Percentiles rank a stretch among this genome's conserved stretches.
phyloP scores from a whole-genome alignment of 176 grass and related monocot species.

The Themeda triandra region DNA sequence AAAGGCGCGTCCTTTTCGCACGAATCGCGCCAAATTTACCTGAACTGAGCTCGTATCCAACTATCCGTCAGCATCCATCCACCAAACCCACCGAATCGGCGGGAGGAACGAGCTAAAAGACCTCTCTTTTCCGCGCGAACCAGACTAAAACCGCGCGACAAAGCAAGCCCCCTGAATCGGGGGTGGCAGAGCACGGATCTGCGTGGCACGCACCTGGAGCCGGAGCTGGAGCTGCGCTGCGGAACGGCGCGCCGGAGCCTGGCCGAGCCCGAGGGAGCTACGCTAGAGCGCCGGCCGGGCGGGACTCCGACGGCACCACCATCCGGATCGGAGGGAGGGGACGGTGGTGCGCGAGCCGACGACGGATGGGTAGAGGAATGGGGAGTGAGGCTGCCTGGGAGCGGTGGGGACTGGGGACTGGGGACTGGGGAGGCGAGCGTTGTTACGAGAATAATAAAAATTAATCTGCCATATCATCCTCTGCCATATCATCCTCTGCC shows the following conservation, averaged over 20 bases:
- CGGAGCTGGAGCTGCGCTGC: background rate
- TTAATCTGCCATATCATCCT: no score
- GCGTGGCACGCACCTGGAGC: constrained; percentile 13
- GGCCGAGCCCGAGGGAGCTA: background rate
- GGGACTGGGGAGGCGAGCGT: background rate
- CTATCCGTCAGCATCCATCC: background rate
- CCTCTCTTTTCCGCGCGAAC: background rate
- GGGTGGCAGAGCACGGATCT: background rate
- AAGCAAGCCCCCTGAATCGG: background rate
- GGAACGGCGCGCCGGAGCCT: background rate
- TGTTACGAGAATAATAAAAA: no score
- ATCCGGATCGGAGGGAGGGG: constrained; percentile 7
- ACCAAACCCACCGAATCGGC: background rate
- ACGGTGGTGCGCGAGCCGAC: background rate
- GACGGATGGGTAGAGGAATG: background rate
- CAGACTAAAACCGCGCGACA: background rate
- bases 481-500: no score
- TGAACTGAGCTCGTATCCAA: background rate
- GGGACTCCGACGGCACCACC: background rate
- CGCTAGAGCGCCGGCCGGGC: background rate
- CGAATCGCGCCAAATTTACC: background rate
- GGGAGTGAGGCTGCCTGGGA: no score
- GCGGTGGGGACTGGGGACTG: background rate
- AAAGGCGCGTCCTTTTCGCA: background rate
- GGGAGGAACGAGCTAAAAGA: background rate